A percentile compares a stretch with the other conserved stretches of the same genome.
phyloP scores from a whole-genome alignment of 2,329 filamentous ascomycete genomes.

The Talaromyces sp. region DNA sequence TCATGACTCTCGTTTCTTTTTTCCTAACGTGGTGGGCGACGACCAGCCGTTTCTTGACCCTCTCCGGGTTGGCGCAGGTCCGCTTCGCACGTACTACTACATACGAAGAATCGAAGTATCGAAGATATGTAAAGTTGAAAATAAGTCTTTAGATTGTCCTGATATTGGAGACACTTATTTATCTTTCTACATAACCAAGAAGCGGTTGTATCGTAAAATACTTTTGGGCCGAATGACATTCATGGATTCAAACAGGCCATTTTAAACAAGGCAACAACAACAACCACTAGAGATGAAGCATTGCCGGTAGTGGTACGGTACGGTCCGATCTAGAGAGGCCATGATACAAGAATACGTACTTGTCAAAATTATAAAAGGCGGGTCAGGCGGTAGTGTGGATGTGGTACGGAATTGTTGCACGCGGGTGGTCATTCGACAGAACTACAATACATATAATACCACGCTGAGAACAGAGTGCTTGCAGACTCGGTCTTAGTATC shows the following conservation, averaged over 20 bases:
- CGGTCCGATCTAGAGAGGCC: not conserved
- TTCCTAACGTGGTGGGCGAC: constrained; percentile 8
- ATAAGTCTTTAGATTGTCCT: not conserved
- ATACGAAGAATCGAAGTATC: not conserved
- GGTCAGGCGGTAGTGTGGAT: constrained; percentile 9
- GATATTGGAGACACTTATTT: not conserved
- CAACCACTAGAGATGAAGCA: not conserved
- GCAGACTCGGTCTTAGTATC: not conserved
- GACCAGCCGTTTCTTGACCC: not conserved
- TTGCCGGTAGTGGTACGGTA: not conserved
- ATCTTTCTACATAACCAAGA: not conserved
- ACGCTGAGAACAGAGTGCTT: not conserved
- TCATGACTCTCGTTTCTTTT: not conserved
- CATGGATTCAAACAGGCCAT: not conserved
- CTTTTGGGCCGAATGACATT: not conserved
- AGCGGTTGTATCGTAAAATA: constrained; percentile 1
- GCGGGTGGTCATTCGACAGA: not conserved
- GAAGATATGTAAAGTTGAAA: not conserved
- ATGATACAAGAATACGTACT: not conserved
- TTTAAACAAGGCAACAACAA: not conserved
- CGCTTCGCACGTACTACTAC: not conserved
- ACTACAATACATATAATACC: not conserved
- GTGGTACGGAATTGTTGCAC: not conserved
- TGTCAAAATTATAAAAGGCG: constrained; percentile 2
- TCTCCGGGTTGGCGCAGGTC: not conserved